Evolutionary conservation across 139 green algal genomes (phyloP).

Genomic region (Penium margaritaceum): DNA sequence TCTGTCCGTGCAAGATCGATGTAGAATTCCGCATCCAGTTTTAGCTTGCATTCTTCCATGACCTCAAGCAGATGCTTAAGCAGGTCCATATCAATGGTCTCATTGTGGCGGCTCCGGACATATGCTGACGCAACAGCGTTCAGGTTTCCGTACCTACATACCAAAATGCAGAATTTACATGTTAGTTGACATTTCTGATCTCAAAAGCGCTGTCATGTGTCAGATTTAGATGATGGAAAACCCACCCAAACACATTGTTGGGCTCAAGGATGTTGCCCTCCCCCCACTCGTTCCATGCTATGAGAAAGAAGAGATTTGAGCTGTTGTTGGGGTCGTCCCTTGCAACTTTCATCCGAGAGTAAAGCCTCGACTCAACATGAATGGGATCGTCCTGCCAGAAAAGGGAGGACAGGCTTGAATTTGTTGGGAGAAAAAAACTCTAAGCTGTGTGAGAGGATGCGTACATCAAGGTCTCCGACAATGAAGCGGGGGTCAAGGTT

Average conservation of each 20-base stretch:
- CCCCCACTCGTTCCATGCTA: constrained; percentile 24
- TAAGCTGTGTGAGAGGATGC: no score
- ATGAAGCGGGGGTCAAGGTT: constrained; percentile 7
- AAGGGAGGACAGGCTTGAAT: no score
- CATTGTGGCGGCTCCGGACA: neutral
- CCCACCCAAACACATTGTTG: constrained; percentile 24
- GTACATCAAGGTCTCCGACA: constrained; percentile 19
- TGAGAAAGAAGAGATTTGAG: constrained; percentile 24
- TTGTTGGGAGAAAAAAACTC: no score
- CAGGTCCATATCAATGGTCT: constrained; percentile 2
- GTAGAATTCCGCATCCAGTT: constrained; percentile 11
- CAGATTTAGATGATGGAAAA: neutral
- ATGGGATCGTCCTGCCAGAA: constrained; percentile 23
- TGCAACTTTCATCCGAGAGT: neutral
- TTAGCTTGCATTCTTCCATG: constrained; percentile 11
- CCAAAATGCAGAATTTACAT: neutral
- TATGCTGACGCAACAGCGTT: constrained; percentile 18
- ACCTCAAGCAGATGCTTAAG: neutral
- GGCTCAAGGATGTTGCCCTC: constrained; percentile 31
- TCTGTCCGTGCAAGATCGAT: constrained; percentile 2
- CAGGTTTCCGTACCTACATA: constrained; percentile 13
- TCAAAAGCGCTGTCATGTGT: neutral
- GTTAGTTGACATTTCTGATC: neutral
- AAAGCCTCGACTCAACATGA: constrained; percentile 14
- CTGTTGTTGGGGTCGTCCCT: constrained; percentile 21